Evolutionary conservation across 2,329 filamentous ascomycete genomes (phyloP).

Genomic region (Neopestalotiopsis sp.): DNA sequence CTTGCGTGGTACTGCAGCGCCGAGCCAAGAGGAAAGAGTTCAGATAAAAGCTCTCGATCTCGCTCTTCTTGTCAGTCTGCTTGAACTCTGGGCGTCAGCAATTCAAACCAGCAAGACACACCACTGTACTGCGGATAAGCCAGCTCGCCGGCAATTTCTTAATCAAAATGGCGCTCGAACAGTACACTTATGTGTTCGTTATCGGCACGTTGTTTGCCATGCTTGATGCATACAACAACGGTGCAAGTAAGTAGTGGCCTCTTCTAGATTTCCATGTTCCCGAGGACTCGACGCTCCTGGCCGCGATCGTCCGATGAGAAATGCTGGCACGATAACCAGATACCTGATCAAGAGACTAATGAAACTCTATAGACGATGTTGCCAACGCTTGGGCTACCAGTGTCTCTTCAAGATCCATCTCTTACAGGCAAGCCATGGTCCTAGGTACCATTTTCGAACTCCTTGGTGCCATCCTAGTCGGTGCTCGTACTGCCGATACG

Average conservation of each 20-base stretch:
- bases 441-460: constrained; percentile 72
- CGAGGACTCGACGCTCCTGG: no score
- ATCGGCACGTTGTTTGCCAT: constrained; percentile 79
- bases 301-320: not conserved
- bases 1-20: not conserved
- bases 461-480: constrained; percentile 69
- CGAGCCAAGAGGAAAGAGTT: not conserved
- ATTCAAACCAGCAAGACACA: not conserved
- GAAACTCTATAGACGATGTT: constrained; percentile 69
- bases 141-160: constrained; percentile 7
- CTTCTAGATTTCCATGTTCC: not conserved
- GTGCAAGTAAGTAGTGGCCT: constrained; percentile 66
- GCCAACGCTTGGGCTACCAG: constrained; percentile 84
- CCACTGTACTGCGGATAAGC: constrained; percentile 4
- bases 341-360: not conserved
- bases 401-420: constrained; percentile 79
- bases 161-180: constrained; percentile 59
- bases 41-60: constrained; percentile 14
- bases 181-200: constrained; percentile 75
- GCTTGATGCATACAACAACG: constrained; percentile 80
- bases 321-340: not conserved
- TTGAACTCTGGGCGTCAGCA: not conserved
- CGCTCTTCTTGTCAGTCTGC: not conserved
- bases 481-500: constrained; percentile 73
- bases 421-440: constrained; percentile 73